Conservation (phyloP, 345 rosid genomes). For the Boechera divaricarpa region DNA sequence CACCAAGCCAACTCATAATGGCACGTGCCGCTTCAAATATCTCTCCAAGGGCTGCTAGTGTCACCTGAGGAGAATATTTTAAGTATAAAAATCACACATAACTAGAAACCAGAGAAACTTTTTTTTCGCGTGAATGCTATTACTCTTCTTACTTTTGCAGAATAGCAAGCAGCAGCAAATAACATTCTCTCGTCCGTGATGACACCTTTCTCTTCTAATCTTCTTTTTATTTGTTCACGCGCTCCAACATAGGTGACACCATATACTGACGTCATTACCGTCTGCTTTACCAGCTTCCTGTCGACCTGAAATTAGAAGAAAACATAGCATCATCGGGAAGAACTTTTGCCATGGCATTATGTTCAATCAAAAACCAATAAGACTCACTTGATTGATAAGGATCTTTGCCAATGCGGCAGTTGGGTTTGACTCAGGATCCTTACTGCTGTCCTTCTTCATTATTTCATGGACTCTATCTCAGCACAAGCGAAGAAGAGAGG, state of each 20-base stretch:
- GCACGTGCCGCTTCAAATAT: slow-evolving; percentile 94
- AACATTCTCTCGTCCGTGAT: slow-evolving; percentile 81
- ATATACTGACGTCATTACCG: slow-evolving; percentile 99
- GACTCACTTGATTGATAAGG: slow-evolving; percentile 76
- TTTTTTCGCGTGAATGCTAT: neutral
- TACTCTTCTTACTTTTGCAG: slow-evolving; percentile 76
- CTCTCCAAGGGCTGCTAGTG: slow-evolving; percentile 87
- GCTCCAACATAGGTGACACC: slow-evolving; percentile 98
- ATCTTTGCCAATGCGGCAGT: slow-evolving; percentile 79
- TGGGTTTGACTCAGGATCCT: slow-evolving; percentile 75
- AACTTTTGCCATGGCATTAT: neutral
- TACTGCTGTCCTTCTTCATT: slow-evolving; percentile 77
- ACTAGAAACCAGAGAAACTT: neutral
- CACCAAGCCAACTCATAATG: slow-evolving; percentile 97
- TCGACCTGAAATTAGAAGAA: slow-evolving; percentile 76
- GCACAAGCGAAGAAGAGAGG: slow-evolving; percentile 21
- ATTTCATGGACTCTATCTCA: slow-evolving; percentile 81
- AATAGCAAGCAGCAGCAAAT: slow-evolving; percentile 85
- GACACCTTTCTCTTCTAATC: slow-evolving; percentile 89
- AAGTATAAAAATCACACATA: neutral
- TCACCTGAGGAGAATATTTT: slow-evolving; percentile 58
- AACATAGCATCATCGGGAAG: neutral
- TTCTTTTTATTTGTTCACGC: slow-evolving; percentile 92
- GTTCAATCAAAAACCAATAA: slow-evolving; percentile 13
- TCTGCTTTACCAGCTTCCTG: slow-evolving; percentile 91